These are phyloP conservation scores for Trametes versicolor DNA, from an alignment of 1,284 basidiomycete species.

Conservation along the genomic window DNA sequence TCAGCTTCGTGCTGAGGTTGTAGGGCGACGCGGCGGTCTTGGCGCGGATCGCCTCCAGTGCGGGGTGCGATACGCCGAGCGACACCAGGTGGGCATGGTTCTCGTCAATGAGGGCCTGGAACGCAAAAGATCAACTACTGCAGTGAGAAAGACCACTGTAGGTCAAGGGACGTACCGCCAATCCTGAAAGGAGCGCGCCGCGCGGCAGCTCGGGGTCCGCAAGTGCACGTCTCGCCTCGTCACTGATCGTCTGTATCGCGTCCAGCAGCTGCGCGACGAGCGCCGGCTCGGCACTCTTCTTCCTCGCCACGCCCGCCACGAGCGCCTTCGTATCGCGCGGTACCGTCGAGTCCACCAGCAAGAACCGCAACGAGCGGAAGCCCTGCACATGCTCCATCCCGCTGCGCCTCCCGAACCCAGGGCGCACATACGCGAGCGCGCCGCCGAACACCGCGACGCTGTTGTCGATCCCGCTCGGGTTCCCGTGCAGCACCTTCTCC, in stretches of 20 bases:
- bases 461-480: constrained; percentile 98
- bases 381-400: constrained; percentile 89
- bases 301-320: constrained; percentile 87
- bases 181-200: constrained; percentile 63
- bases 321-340: constrained; percentile 95
- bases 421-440: constrained; percentile 89
- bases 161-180: constrained; percentile 59
- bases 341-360: constrained; percentile 94
- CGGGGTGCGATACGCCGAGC: constrained; percentile 94
- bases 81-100: constrained; percentile 90
- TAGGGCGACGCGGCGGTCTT: constrained; percentile 74
- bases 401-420: constrained; percentile 78
- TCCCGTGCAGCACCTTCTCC: constrained; percentile 98
- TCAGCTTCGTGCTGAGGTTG: constrained; percentile 92
- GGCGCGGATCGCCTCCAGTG: constrained; percentile 84
- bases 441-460: constrained; percentile 95
- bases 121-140: constrained; percentile 12
- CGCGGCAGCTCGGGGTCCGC: constrained; percentile 79
- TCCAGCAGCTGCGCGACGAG: constrained; percentile 79
- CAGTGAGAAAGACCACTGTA: too few relatives aligned
- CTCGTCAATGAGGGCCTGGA: constrained; percentile 81
- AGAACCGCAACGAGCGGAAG: constrained; percentile 79
- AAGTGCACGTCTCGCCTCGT: constrained; percentile 82
- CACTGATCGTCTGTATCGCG: constrained; percentile 84
- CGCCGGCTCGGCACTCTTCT: constrained; percentile 81